phyloP scores from a whole-genome alignment of 345 rosid species.

The Aquilaria sinensis region DNA sequence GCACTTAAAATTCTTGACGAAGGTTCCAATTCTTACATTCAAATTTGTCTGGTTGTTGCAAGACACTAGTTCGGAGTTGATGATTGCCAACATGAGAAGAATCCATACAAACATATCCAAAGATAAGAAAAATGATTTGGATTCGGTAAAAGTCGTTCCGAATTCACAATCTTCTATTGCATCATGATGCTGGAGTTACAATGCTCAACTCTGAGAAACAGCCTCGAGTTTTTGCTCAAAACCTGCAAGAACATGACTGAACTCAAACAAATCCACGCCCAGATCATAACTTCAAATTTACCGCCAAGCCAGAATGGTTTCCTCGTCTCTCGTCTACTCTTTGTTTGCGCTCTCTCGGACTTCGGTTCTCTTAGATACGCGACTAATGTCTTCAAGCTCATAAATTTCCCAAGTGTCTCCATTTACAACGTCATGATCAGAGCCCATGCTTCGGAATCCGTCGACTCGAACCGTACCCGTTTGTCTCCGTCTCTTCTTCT shows the following conservation, averaged over 20 bases:
- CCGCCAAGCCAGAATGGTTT: conserved; percentile 16
- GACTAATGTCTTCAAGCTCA: conserved; percentile 23
- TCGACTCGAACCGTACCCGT: not conserved
- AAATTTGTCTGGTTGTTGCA: too few species aligned
- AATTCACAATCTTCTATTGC: not conserved
- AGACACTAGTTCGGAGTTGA: too few species aligned
- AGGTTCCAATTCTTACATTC: too few species aligned
- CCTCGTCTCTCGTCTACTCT: conserved; percentile 44
- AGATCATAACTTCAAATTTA: conserved; percentile 27
- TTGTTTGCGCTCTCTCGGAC: conserved; percentile 34
- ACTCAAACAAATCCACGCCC: conserved; percentile 43
- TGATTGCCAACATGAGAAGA: too few species aligned
- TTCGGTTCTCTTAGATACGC: conserved; percentile 39
- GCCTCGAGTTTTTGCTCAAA: conserved; percentile 25
- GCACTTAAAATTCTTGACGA: too few species aligned
- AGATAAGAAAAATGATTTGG: too few species aligned
- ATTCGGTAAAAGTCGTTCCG: too few species aligned
- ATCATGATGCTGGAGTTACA: conserved; percentile 9
- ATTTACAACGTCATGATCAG: conserved; percentile 52
- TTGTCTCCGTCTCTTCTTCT: conserved; percentile 17
- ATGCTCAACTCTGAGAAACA: not conserved
- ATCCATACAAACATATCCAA: too few species aligned
- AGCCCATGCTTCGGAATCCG: conserved; percentile 30
- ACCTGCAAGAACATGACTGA: conserved; percentile 26
- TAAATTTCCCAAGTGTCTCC: conserved; percentile 25